A percentile compares a stretch with the other conserved stretches of the same genome.
Conservation (phyloP, 108 stramenopile genomes). For the Stephanodiscus minutulus region DNA sequence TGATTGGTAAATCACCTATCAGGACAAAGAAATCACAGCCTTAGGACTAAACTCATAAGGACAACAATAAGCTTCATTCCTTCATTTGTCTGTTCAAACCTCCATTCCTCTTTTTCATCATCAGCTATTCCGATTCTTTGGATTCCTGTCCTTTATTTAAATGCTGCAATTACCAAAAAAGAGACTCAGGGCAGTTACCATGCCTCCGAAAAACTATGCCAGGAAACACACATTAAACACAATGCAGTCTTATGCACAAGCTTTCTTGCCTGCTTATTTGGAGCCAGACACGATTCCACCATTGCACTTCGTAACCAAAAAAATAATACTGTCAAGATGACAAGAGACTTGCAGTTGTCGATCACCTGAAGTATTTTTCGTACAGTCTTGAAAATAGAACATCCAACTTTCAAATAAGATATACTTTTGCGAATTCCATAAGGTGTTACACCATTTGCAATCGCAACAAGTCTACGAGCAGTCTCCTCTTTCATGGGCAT, state of each 20-base stretch:
- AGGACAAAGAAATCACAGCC: too few relatives aligned
- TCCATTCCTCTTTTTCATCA: too few relatives aligned
- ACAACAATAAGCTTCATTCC: too few relatives aligned
- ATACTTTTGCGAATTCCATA: constrained; percentile 56
- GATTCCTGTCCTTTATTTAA: too few relatives aligned
- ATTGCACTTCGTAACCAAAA: constrained; percentile 75
- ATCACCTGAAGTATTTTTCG: constrained; percentile 60
- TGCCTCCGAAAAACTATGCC: too few relatives aligned
- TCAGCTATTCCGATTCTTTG: too few relatives aligned
- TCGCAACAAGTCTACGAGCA: constrained; percentile 46
- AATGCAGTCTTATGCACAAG: constrained; percentile 23
- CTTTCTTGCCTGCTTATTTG: constrained; percentile 23
- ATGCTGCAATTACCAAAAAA: too few relatives aligned
- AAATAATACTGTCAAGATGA: constrained; percentile 50
- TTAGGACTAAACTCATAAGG: too few relatives aligned
- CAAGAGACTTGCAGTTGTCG: constrained; percentile 66
- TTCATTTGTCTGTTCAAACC: too few relatives aligned
- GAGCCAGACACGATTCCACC: constrained; percentile 54
- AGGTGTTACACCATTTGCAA: constrained; percentile 69
- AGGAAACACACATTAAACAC: not conserved
- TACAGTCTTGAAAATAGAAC: constrained; percentile 51
- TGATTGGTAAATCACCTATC: too few relatives aligned
- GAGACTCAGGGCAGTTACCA: too few relatives aligned
- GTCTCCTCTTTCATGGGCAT: constrained; percentile 55
- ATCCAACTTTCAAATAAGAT: constrained; percentile 46